Percentiles rank a stretch among this genome's conserved stretches.
Evolutionary conservation across 768 basidiomycete species (phyloP).

Genomic region (Favolaschia claudopus): DNA sequence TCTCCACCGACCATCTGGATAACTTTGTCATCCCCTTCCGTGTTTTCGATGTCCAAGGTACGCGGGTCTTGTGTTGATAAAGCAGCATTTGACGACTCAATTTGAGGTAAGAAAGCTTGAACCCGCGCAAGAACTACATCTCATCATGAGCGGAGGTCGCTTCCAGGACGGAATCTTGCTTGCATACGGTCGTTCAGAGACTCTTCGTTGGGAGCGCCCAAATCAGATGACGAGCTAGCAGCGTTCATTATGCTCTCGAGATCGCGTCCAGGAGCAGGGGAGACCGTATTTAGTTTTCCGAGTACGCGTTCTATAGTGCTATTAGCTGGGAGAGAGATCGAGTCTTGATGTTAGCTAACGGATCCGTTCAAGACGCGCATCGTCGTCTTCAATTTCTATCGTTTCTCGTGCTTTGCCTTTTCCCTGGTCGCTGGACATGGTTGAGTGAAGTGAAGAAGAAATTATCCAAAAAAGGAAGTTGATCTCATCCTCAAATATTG

Average conservation of each 20-base stretch:
- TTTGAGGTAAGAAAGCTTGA: constrained; percentile 54
- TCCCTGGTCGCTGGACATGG: constrained; percentile 12
- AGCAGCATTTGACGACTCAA: constrained; percentile 54
- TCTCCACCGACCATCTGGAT: constrained; percentile 50
- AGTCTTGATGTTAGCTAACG: constrained; percentile 2
- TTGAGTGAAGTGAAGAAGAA: too few species aligned
- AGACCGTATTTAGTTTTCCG: constrained; percentile 19
- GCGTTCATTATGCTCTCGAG: constrained; percentile 6
- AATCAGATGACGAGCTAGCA: not conserved
- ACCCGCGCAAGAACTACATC: constrained; percentile 54
- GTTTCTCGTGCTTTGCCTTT: constrained; percentile 16
- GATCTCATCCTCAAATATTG: too few species aligned
- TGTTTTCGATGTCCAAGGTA: constrained; percentile 57
- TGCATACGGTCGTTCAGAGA: constrained; percentile 12
- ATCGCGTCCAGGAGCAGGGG: not conserved
- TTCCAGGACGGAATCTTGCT: too few species aligned
- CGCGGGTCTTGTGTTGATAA: constrained; percentile 45
- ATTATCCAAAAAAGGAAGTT: too few species aligned
- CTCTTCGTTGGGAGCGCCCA: not conserved
- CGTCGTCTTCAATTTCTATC: constrained; percentile 21
- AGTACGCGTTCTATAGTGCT: constrained; percentile 15
- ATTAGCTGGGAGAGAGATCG: not conserved
- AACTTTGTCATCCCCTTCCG: constrained; percentile 43
- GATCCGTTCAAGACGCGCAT: constrained; percentile 22
- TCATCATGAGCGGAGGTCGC: not conserved